phyloP scores from a whole-genome alignment of 2,329 filamentous ascomycete species.

The Capronia epimyces region DNA sequence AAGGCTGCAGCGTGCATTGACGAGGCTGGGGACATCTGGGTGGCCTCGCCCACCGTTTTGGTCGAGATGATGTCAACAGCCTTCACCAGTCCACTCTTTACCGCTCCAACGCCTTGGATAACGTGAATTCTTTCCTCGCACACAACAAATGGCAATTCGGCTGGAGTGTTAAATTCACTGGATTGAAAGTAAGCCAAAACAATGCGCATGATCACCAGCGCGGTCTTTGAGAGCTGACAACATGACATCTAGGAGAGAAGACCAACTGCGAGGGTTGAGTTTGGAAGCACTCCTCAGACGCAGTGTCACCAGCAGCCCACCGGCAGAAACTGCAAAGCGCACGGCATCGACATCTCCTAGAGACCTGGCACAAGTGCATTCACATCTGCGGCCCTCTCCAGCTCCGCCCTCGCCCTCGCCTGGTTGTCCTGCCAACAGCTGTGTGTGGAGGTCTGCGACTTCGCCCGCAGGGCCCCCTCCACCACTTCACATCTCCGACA shows the following conservation, averaged over 20 bases:
- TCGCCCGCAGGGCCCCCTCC: not conserved
- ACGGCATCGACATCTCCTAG: not conserved
- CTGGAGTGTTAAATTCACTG: not conserved
- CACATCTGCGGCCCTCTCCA: not conserved
- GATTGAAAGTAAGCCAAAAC: not conserved
- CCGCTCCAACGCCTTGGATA: not conserved
- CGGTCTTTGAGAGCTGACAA: not conserved
- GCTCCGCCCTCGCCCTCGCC: not conserved
- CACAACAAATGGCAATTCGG: not conserved
- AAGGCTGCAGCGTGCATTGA: not conserved
- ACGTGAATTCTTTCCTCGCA: not conserved
- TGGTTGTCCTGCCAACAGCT: constrained; percentile 14
- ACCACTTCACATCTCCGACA: not conserved
- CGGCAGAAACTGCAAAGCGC: not conserved
- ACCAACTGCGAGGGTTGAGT: constrained; percentile 2
- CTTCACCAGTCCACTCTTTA: not conserved
- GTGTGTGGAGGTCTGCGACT: constrained; percentile 3
- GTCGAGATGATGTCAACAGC: not conserved
- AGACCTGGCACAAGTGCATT: not conserved
- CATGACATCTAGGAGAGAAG: constrained; percentile 2
- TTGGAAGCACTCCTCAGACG: constrained; percentile 2
- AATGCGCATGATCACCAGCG: not conserved
- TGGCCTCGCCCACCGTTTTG: not conserved
- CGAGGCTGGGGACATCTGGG: not conserved
- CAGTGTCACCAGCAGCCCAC: not conserved